phyloP scores from a whole-genome alignment of 805 yeast species.

The Saccharomycopsis babjevae region DNA sequence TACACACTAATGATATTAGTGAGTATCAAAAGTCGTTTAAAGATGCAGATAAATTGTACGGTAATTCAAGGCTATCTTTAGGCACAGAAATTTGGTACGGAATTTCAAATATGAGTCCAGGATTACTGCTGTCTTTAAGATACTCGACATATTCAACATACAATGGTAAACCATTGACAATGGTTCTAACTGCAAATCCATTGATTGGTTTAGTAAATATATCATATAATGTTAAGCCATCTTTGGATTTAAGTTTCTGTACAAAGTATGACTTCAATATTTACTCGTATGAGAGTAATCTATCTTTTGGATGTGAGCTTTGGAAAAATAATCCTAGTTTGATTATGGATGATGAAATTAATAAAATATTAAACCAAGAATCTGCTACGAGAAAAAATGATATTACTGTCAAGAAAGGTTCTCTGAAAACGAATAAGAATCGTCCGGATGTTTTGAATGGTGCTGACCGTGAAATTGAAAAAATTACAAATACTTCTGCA shows the following conservation, averaged over 20 bases:
- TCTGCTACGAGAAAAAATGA: neutral
- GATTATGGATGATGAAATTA: conserved; percentile 13
- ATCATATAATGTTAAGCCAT: conserved; percentile 77
- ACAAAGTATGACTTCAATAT: conserved; percentile 83
- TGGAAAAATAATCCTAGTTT: conserved; percentile 36
- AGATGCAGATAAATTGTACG: conserved; percentile 28
- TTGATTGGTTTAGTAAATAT: conserved; percentile 81
- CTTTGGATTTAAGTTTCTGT: conserved; percentile 63
- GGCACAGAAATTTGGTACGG: conserved; percentile 93
- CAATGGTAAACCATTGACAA: conserved; percentile 81
- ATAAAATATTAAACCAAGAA: conserved; percentile 2
- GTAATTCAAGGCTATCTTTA: conserved; percentile 54
- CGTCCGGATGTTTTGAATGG: neutral
- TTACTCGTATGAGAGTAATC: conserved; percentile 80
- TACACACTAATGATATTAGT: neutral
- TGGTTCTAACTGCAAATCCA: conserved; percentile 83
- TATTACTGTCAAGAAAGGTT: neutral
- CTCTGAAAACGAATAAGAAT: neutral
- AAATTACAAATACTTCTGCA: neutral
- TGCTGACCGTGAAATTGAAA: neutral
- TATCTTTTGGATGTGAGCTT: conserved; percentile 78
- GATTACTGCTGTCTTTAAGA: conserved; percentile 73
- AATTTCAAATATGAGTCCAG: conserved; percentile 74
- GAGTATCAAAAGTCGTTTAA: neutral
- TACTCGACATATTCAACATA: conserved; percentile 79